Base-by-base conservation (phyloP, 257 asterid genomes). In the Lithospermum erythrorhizon region DNA sequence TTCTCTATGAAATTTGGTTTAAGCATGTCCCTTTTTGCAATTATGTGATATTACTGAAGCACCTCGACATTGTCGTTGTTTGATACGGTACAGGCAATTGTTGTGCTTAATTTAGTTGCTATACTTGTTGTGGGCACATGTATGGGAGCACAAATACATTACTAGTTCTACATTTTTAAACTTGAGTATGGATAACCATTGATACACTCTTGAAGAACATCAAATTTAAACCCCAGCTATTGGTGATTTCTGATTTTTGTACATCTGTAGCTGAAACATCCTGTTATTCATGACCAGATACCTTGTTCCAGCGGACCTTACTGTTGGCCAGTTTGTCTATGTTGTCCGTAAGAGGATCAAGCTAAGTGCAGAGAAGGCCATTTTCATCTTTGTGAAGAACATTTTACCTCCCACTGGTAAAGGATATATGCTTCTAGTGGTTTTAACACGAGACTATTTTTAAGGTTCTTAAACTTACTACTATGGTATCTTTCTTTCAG, bases 261-360 rank as follows among this genome's bases (percentile, higher is more conserved):
- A 27, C 6, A 19, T 10, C 17, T 35, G 25, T 27, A 27, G 6
- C 41, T 9, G 10, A 32, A 32, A 6, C 7, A 18, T 58, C 41
- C 63, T 56, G 15, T 1, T 45, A 18, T n/a, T 11, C 37, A 21
- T 64, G 54, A 52, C 45, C 57, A 78, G 83, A 64, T 74, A 78
- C 64, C 73, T 74, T 11, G 79, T 74, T 49, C 83, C 83, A 18
- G 75, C 83, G 23, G 83, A 78, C 67, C 68, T 78, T 41, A 74
- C 80, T 0, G 83, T 78, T 0, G 83, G 83, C 2, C 83, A 78
- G 61, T 78, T 78, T 62, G 83, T 78, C 24, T 74, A 78, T 48
- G 83, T 78, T 37, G 74, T 78, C 10, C 75, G 83, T 20, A 78
- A 78, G 63, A 71, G 83, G 66, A 78, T 78, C 57, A 74, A 78